These are phyloP conservation scores for Boletus fagicola DNA, from an alignment of 768 basidiomycete species.

Conservation along the genomic window DNA sequence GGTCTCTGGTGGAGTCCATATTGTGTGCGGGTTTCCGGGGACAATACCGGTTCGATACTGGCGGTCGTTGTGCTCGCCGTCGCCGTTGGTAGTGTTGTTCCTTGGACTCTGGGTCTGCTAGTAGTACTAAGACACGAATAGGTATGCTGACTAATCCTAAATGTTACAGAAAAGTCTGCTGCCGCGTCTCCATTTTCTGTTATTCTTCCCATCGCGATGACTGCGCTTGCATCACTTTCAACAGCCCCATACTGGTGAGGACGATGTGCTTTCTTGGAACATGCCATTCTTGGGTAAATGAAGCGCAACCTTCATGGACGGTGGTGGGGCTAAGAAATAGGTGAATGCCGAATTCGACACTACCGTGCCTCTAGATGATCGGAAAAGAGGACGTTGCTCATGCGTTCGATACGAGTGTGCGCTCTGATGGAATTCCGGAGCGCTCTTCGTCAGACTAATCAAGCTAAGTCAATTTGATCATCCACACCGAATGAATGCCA, in stretches of 20 bases:
- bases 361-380: too few species aligned
- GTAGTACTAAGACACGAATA: neutral
- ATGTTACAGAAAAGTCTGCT: too few species aligned
- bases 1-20: constrained; percentile 35
- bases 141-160: neutral
- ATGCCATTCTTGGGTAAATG: neutral
- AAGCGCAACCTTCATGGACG: neutral
- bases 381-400: too few species aligned
- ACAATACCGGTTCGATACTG: neutral
- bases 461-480: too few species aligned
- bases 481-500: too few species aligned
- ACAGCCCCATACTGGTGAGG: neutral
- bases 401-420: too few species aligned
- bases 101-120: neutral
- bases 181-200: neutral
- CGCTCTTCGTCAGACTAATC: too few species aligned
- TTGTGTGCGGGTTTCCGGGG: neutral
- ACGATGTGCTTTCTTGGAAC: neutral
- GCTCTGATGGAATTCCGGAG: too few species aligned
- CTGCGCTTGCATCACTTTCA: neutral
- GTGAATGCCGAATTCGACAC: too few species aligned
- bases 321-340: too few species aligned
- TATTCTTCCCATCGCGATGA: neutral
- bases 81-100: neutral
- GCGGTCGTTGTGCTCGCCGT: neutral